phyloP scores from a whole-genome alignment of 768 basidiomycete genomes.

The Paxillus involutus region DNA sequence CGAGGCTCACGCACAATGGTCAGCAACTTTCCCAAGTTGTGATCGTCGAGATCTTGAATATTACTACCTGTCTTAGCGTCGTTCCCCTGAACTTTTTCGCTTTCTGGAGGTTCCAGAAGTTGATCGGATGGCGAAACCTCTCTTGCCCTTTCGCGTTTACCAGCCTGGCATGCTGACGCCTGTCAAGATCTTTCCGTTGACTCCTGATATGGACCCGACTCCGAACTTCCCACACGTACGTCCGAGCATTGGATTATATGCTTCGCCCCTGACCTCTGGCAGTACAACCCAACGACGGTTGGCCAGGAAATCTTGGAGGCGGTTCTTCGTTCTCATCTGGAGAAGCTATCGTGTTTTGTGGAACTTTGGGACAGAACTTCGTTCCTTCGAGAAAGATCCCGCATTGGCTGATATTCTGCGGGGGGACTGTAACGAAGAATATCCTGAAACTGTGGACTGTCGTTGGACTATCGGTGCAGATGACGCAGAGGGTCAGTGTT shows the following conservation, averaged over 20 bases:
- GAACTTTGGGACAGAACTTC: slow-evolving; percentile 37
- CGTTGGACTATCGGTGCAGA: too few relatives aligned
- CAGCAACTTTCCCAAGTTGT: background rate
- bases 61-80: slow-evolving; percentile 29
- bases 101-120: slow-evolving; percentile 39
- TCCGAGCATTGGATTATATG: background rate
- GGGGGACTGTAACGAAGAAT: slow-evolving; percentile 20
- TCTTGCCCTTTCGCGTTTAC: slow-evolving; percentile 34
- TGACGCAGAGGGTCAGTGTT: too few relatives aligned
- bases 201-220: slow-evolving; percentile 2
- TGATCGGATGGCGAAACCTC: slow-evolving; percentile 26
- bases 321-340: slow-evolving; percentile 32
- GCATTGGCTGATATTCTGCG: slow-evolving; percentile 27
- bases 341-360: slow-evolving; percentile 23
- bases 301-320: too few relatives aligned
- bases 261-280: background rate
- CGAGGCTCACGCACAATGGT: slow-evolving; percentile 40
- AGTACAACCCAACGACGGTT: background rate
- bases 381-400: slow-evolving; percentile 31
- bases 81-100: slow-evolving; percentile 41
- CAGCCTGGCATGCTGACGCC: slow-evolving; percentile 9
- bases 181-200: background rate
- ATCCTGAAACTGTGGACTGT: slow-evolving; percentile 3
- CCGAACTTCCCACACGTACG: slow-evolving; percentile 5
- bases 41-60: background rate